Evolutionary conservation across 805 yeast genomes (phyloP).

Genomic region (Dipodascus albidus): DNA sequence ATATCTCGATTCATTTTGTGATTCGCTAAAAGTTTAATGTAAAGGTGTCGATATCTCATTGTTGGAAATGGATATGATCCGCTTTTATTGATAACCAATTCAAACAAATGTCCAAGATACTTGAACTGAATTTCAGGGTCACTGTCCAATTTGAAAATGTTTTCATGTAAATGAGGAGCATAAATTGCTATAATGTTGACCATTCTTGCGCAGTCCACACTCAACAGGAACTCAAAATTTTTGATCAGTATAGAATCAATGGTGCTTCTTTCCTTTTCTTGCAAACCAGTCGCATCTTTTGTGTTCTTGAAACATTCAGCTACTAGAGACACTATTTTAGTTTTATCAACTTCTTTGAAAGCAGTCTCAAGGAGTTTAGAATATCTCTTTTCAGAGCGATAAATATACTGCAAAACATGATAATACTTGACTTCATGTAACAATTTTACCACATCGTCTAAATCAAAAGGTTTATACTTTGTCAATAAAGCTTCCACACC

Average conservation of each 20-base stretch:
- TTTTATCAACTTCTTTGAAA: constrained; percentile 1
- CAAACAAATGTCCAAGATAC: constrained; percentile 15
- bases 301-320: constrained; percentile 12
- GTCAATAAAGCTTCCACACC: constrained; percentile 67
- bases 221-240: constrained; percentile 21
- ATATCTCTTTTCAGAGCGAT: constrained; percentile 40
- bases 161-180: constrained; percentile 31
- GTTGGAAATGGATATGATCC: constrained; percentile 8
- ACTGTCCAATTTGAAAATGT: constrained; percentile 24
- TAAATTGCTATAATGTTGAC: constrained; percentile 28
- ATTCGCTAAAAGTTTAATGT: constrained; percentile 13
- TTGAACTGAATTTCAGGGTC: constrained; percentile 17
- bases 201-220: constrained; percentile 27
- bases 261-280: constrained; percentile 10
- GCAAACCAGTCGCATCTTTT: neutral
- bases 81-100: constrained; percentile 3
- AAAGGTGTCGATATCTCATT: constrained; percentile 11
- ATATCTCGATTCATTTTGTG: constrained; percentile 14
- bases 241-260: constrained; percentile 20
- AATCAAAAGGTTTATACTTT: constrained; percentile 46
- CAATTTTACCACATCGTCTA: constrained; percentile 36
- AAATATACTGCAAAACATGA: constrained; percentile 47
- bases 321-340: constrained; percentile 7
- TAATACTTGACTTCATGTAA: constrained; percentile 45
- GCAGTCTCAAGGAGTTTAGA: constrained; percentile 36